Evolutionary conservation across 1,284 basidiomycete species (phyloP).

Genomic region (Sparassis latifolia): DNA sequence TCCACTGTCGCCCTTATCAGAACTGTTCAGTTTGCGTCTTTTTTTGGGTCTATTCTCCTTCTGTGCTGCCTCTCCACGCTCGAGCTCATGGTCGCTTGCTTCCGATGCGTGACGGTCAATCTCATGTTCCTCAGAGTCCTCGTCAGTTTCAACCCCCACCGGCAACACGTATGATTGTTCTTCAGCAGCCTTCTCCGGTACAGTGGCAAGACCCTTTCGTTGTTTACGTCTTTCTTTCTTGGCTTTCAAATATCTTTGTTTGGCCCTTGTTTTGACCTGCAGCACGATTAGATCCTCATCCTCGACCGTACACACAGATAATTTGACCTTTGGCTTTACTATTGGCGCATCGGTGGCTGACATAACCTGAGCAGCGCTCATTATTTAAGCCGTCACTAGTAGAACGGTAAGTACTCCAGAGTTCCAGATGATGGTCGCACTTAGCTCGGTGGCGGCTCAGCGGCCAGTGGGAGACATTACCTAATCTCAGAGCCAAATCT

Average conservation of each 20-base stretch:
- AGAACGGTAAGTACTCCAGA: no score
- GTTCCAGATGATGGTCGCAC: no score
- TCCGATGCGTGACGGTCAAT: not conserved
- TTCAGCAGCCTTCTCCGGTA: constrained; percentile 1
- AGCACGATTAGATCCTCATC: no score
- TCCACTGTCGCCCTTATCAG: constrained; percentile 10
- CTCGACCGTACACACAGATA: no score
- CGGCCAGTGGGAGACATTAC: no score
- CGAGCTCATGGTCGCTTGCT: no score
- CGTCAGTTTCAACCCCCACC: not conserved
- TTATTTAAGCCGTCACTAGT: no score
- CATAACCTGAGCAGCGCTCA: no score
- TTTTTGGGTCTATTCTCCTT: constrained; percentile 30
- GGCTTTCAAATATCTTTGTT: constrained; percentile 30
- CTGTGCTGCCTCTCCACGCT: not conserved
- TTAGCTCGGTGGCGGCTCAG: no score
- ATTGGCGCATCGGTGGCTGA: no score
- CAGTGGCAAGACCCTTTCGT: constrained; percentile 2
- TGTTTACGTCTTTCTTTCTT: constrained; percentile 26
- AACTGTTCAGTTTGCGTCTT: constrained; percentile 29
- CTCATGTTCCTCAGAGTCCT: not conserved
- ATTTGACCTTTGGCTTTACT: no score
- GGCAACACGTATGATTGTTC: not conserved
- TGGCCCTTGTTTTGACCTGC: constrained; percentile 29
- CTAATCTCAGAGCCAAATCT: no score